These are phyloP conservation scores for Pleurotus ostreatus DNA, from an alignment of 768 basidiomycete species.

Conservation along the genomic window DNA sequence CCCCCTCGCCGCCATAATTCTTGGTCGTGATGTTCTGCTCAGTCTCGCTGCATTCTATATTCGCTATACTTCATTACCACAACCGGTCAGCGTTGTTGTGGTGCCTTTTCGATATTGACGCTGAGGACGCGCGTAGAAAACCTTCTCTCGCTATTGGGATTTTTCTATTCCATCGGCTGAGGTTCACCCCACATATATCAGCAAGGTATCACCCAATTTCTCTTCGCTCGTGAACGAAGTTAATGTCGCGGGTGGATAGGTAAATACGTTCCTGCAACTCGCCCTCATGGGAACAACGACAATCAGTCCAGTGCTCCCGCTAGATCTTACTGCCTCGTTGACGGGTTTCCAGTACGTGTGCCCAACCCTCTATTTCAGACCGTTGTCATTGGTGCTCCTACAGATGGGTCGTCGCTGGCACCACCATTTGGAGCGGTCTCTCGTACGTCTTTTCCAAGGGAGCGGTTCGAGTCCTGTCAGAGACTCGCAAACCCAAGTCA, in stretches of 20 bases:
- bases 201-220: conserved; percentile 55
- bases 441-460: conserved; percentile 77
- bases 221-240: background rate
- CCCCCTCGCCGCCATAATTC: conserved; percentile 78
- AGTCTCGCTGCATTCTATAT: conserved; percentile 90
- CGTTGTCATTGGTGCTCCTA: background rate
- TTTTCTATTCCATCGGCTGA: conserved; percentile 94
- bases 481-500: conserved; percentile 20
- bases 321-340: conserved; percentile 51
- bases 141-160: conserved; percentile 91
- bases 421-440: conserved; percentile 89
- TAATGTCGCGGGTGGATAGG: conserved; percentile 33
- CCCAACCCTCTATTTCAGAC: background rate
- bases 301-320: conserved; percentile 71
- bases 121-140: conserved; percentile 56
- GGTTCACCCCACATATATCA: conserved; percentile 89
- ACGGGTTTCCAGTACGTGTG: conserved; percentile 69
- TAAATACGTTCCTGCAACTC: conserved; percentile 92
- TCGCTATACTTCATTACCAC: conserved; percentile 84
- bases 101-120: no score
- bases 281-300: conserved; percentile 89
- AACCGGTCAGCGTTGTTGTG: conserved; percentile 56
- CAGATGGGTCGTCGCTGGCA: conserved; percentile 84
- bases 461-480: conserved; percentile 59
- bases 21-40: conserved; percentile 85